phyloP scores from a whole-genome alignment of 805 yeast genomes.

The Kuraishia capsulata region DNA sequence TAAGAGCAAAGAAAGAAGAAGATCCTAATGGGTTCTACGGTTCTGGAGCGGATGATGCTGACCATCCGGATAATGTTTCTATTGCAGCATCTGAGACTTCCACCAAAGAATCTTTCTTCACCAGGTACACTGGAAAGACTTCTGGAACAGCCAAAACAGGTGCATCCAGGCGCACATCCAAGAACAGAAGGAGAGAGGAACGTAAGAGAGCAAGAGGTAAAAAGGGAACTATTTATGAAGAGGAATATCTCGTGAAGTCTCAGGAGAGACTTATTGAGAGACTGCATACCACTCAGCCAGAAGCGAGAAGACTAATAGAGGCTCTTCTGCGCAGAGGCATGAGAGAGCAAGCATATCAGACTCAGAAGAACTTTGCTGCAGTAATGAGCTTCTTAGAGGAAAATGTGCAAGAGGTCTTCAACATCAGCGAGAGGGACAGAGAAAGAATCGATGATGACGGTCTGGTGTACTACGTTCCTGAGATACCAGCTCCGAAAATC shows the following conservation, averaged over 20 bases:
- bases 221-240: constrained; percentile 96
- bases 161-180: constrained; percentile 85
- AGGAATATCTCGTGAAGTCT: constrained; percentile 84
- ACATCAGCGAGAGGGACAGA: constrained; percentile 75
- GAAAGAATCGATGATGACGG: constrained; percentile 89
- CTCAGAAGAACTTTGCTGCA: constrained; percentile 60
- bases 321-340: constrained; percentile 64
- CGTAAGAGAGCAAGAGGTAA: constrained; percentile 94
- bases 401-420: constrained; percentile 69
- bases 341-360: constrained; percentile 73
- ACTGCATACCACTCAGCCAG: constrained; percentile 61
- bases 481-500: constrained; percentile 63
- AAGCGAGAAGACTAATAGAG: constrained; percentile 65
- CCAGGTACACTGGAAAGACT: constrained; percentile 95
- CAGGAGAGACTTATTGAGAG: constrained; percentile 84
- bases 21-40: constrained; percentile 88
- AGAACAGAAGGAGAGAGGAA: constrained; percentile 90
- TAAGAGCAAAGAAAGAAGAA: constrained; percentile 71
- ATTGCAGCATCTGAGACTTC: constrained; percentile 93
- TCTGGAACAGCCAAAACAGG: constrained; percentile 95
- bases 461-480: constrained; percentile 66
- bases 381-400: constrained; percentile 45
- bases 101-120: constrained; percentile 85
- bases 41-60: constrained; percentile 45
- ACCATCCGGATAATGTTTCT: constrained; percentile 88